A percentile compares a stretch with the other conserved stretches of the same genome.
Evolutionary conservation across 768 basidiomycete genomes (phyloP).

Genomic region (Tubosaeta sp.): DNA sequence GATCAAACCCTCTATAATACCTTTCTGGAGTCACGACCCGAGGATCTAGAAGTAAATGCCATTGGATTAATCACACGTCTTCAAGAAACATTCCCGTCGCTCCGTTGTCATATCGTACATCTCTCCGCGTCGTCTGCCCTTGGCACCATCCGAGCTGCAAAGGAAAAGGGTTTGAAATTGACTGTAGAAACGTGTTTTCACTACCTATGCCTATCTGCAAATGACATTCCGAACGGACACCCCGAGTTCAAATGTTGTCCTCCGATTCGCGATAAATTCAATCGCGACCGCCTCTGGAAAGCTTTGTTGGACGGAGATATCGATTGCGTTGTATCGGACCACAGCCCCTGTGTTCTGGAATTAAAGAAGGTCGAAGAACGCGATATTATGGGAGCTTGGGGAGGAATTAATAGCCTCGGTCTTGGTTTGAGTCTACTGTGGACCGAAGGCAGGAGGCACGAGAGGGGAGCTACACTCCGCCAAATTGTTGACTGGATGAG

Average conservation of each 20-base stretch:
- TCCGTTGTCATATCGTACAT: slow-evolving; percentile 93
- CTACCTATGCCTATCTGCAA: slow-evolving; percentile 78
- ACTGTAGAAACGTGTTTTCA: slow-evolving; percentile 98
- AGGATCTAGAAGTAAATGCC: slow-evolving; percentile 73
- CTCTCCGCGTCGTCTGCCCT: slow-evolving; percentile 84
- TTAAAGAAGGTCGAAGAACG: slow-evolving; percentile 78
- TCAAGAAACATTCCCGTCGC: slow-evolving; percentile 54
- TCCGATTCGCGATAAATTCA: slow-evolving; percentile 73
- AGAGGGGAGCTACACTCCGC: slow-evolving; percentile 48
- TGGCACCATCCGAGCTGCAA: slow-evolving; percentile 69
- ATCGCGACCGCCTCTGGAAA: slow-evolving; percentile 75
- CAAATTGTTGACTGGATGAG: slow-evolving; percentile 76
- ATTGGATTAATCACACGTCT: slow-evolving; percentile 72
- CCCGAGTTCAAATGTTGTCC: slow-evolving; percentile 97
- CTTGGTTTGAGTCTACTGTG: slow-evolving; percentile 85
- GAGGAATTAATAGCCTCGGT: slow-evolving; percentile 89
- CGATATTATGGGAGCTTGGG: slow-evolving; percentile 89
- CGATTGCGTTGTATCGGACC: slow-evolving; percentile 93
- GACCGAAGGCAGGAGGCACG: slow-evolving; percentile 68
- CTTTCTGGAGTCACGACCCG: slow-evolving; percentile 83
- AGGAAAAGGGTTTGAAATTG: slow-evolving; percentile 57
- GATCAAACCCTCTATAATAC: slow-evolving; percentile 66
- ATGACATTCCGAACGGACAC: slow-evolving; percentile 65
- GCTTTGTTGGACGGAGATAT: slow-evolving; percentile 80
- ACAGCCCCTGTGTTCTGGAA: slow-evolving; percentile 83